phyloP scores from a whole-genome alignment of 2,329 filamentous ascomycete genomes.

The Dryadomyces quercus-mongolicae region DNA sequence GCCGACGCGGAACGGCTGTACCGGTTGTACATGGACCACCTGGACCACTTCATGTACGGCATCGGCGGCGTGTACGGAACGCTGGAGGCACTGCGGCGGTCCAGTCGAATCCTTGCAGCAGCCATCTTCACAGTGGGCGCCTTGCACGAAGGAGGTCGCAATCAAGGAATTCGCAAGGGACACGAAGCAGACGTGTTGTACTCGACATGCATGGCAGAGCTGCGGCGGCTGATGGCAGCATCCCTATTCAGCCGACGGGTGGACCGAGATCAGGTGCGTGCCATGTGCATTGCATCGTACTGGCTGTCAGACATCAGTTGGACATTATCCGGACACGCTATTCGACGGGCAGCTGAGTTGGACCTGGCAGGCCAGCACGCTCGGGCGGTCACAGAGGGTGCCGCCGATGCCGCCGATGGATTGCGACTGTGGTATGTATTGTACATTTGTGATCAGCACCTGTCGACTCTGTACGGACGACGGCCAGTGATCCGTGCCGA shows the following conservation, averaged over 20 bases:
- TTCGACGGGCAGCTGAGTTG: conserved; percentile 34
- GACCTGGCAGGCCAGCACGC: conserved; percentile 31
- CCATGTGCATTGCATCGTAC: conserved; percentile 47
- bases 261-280: conserved; percentile 39
- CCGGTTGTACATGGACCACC: conserved; percentile 33
- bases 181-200: conserved; percentile 22
- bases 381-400: conserved; percentile 22
- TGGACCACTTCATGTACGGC: conserved; percentile 38
- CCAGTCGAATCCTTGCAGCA: conserved; percentile 41
- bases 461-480: conserved; percentile 48
- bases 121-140: conserved; percentile 46
- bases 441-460: conserved; percentile 49
- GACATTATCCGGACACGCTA: conserved; percentile 45
- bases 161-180: not conserved
- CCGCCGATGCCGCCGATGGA: conserved; percentile 34
- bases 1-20: conserved; percentile 39
- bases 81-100: conserved; percentile 37
- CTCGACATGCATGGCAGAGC: conserved; percentile 39
- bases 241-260: conserved; percentile 17
- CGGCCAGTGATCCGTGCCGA: conserved; percentile 42
- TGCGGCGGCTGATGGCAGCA: conserved; percentile 39
- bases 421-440: conserved; percentile 49
- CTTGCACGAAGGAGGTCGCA: conserved; percentile 25
- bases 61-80: conserved; percentile 37
- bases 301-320: conserved; percentile 52